Conservation (phyloP, 441 rosid species). For the Populus hybrid region DNA sequence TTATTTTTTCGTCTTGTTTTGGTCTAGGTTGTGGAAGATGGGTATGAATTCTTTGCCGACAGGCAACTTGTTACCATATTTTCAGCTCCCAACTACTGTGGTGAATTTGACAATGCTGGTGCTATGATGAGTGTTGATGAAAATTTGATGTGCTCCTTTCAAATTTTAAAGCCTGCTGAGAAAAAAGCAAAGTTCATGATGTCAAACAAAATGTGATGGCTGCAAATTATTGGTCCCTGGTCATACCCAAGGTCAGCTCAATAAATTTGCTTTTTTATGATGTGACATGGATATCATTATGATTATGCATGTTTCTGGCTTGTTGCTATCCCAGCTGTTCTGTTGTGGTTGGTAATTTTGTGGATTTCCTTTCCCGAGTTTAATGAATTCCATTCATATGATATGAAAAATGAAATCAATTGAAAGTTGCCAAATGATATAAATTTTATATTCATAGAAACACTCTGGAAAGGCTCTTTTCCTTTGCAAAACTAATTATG, state of each 20-base stretch:
- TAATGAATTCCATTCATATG: background rate
- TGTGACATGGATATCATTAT: slow-evolving; percentile 1
- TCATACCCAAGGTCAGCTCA: slow-evolving; percentile 27
- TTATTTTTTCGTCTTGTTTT: slow-evolving; percentile 1
- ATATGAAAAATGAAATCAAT: background rate
- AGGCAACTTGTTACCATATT: slow-evolving; percentile 87
- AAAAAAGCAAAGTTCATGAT: slow-evolving; percentile 66
- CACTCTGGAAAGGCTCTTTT: background rate
- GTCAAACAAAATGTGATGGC: slow-evolving; percentile 57
- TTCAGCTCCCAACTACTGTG: slow-evolving; percentile 91
- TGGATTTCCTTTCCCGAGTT: background rate
- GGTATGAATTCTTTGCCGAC: slow-evolving; percentile 90
- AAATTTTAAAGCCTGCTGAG: slow-evolving; percentile 87
- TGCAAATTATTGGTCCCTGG: slow-evolving; percentile 10
- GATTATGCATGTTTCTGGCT: background rate
- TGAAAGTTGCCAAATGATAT: no score
- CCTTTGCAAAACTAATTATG: background rate
- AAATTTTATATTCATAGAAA: background rate
- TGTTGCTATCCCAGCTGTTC: background rate
- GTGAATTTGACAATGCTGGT: slow-evolving; percentile 95
- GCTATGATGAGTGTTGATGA: slow-evolving; percentile 91
- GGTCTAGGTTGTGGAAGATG: slow-evolving; percentile 91
- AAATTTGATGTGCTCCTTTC: slow-evolving; percentile 82
- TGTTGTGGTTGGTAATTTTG: background rate
- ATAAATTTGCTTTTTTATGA: background rate